Evolutionary conservation across 768 basidiomycete genomes (phyloP).

Genomic region (Coprinopsis sp.): DNA sequence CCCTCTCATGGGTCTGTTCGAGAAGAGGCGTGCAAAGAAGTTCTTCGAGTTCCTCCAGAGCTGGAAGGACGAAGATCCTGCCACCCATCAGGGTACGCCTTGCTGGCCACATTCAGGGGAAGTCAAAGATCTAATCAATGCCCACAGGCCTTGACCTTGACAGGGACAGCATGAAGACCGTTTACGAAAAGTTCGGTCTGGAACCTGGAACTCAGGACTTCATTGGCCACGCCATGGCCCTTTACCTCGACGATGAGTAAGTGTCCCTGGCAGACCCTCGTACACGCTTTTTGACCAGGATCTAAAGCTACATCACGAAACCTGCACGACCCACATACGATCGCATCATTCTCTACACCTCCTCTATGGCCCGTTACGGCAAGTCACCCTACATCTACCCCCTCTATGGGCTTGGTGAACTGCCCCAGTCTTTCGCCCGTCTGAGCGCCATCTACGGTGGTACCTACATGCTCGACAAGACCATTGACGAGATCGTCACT

Average conservation of each 20-base stretch:
- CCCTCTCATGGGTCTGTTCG: slow-evolving; percentile 97
- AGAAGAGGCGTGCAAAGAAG: slow-evolving; percentile 96
- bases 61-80: slow-evolving; percentile 94
- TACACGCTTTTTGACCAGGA: slow-evolving; percentile 2
- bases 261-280: slow-evolving; percentile 26
- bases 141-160: slow-evolving; percentile 79
- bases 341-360: slow-evolving; percentile 95
- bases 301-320: slow-evolving; percentile 82
- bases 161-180: slow-evolving; percentile 85
- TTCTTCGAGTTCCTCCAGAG: slow-evolving; percentile 96
- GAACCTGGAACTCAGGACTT: slow-evolving; percentile 99
- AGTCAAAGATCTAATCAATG: neutral
- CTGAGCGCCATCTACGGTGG: slow-evolving; percentile 98
- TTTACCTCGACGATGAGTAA: slow-evolving; percentile 96
- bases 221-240: slow-evolving; percentile 98
- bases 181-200: slow-evolving; percentile 96
- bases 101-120: neutral
- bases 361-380: slow-evolving; percentile 98
- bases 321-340: slow-evolving; percentile 88
- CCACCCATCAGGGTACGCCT: slow-evolving; percentile 83
- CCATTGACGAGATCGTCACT: slow-evolving; percentile 84
- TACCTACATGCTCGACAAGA: slow-evolving; percentile 99
- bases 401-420: slow-evolving; percentile 96
- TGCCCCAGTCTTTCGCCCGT: slow-evolving; percentile 97
- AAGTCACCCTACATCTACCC: slow-evolving; percentile 99